These are phyloP conservation scores for Monilinia laxa DNA, from an alignment of 2,329 filamentous ascomycete species.

Conservation along the genomic window DNA sequence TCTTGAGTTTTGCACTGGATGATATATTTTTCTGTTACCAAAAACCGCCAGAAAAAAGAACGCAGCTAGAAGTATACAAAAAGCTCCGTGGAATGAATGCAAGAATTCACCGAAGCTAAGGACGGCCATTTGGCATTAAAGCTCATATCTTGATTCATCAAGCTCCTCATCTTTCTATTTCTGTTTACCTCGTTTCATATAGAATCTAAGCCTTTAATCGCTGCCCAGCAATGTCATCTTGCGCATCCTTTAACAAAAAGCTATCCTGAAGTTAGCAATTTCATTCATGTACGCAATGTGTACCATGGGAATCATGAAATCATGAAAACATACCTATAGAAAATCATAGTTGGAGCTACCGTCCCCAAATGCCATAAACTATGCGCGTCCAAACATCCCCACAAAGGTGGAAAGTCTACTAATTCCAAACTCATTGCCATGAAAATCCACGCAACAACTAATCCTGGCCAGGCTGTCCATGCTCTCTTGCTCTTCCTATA, in stretches of 20 bases:
- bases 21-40: too few relatives aligned
- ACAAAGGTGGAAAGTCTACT: slow-evolving; percentile 85
- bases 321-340: slow-evolving; percentile 77
- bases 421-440: slow-evolving; percentile 94
- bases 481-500: slow-evolving; percentile 68
- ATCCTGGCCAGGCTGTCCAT: slow-evolving; percentile 87
- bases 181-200: neutral
- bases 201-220: slow-evolving; percentile 65
- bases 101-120: neutral
- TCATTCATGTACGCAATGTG: neutral
- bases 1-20: too few relatives aligned
- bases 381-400: slow-evolving; percentile 85
- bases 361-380: slow-evolving; percentile 95
- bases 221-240: slow-evolving; percentile 73
- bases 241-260: slow-evolving; percentile 81
- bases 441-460: slow-evolving; percentile 89
- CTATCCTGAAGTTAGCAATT: slow-evolving; percentile 47
- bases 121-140: slow-evolving; percentile 1
- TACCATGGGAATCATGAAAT: too few relatives aligned
- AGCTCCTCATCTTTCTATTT: neutral
- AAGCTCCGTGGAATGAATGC: neutral
- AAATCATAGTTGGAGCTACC: slow-evolving; percentile 81
- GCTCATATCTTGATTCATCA: neutral
- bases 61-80: neutral
- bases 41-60: too few relatives aligned